Conservation (phyloP, 352 stramenopile genomes). For the Globisporangium viniferum region DNA sequence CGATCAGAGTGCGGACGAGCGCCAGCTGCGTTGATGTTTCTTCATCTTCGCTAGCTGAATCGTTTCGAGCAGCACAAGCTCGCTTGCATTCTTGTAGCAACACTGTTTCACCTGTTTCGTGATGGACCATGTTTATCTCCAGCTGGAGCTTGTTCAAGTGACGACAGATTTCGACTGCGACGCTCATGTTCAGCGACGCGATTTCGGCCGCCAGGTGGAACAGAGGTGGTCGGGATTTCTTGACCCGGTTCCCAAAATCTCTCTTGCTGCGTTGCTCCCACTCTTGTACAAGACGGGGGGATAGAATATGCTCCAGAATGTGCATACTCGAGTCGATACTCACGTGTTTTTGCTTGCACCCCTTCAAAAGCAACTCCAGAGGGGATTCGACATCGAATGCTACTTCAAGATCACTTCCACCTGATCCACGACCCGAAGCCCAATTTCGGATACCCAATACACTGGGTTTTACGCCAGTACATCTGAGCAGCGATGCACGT, state of each 20-base stretch:
- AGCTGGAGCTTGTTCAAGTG: slow-evolving; percentile 30
- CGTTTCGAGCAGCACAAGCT: slow-evolving; percentile 22
- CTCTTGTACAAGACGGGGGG: neutral
- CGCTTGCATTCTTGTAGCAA: slow-evolving; percentile 61
- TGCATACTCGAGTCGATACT: slow-evolving; percentile 14
- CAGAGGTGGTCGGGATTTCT: slow-evolving; percentile 24
- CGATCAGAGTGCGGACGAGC: slow-evolving; percentile 41
- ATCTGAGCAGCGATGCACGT: slow-evolving; percentile 6
- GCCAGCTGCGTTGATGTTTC: slow-evolving; percentile 25
- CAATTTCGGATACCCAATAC: slow-evolving; percentile 9
- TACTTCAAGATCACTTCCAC: neutral
- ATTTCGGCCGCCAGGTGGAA: slow-evolving; percentile 53
- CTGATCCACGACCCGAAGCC: neutral
- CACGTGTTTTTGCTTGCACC: slow-evolving; percentile 9
- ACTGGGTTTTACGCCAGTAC: neutral
- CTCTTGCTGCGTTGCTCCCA: neutral
- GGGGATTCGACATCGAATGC: slow-evolving; percentile 27
- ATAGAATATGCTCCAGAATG: slow-evolving; percentile 16
- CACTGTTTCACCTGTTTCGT: slow-evolving; percentile 36
- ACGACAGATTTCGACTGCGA: slow-evolving; percentile 53
- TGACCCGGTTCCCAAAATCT: slow-evolving; percentile 10
- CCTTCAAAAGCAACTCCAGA: slow-evolving; percentile 24
- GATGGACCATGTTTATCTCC: slow-evolving; percentile 49
- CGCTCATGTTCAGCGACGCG: slow-evolving; percentile 39
- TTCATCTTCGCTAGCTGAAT: neutral